These are phyloP conservation scores for Pistacia vera DNA, from an alignment of 345 rosid species.

Conservation along the genomic window DNA sequence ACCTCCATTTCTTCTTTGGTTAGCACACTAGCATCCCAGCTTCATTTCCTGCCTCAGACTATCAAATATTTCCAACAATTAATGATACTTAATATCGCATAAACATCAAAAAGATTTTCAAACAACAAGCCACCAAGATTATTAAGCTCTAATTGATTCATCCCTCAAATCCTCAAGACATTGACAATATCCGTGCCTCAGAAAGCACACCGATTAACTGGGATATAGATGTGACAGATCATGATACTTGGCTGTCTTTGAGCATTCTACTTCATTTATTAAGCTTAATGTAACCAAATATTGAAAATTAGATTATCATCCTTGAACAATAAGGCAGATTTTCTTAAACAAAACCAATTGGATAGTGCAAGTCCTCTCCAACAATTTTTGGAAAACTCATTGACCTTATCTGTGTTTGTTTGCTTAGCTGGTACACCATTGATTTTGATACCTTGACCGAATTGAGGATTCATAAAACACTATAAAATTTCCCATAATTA, in stretches of 20 bases:
- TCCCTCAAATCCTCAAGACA: too few species aligned
- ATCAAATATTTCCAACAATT: constrained; percentile 16
- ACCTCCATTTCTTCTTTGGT: constrained; percentile 77
- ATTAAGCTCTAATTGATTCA: not conserved
- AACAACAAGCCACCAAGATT: not conserved
- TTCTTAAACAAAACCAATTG: too few species aligned
- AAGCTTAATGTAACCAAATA: not conserved
- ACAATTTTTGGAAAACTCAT: too few species aligned
- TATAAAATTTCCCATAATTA: not conserved
- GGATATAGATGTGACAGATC: not conserved
- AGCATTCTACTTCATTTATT: not conserved
- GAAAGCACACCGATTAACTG: not conserved
- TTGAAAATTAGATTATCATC: not conserved
- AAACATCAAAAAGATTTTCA: not conserved
- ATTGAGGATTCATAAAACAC: not conserved
- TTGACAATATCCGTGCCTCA: too few species aligned
- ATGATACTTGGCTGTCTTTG: not conserved
- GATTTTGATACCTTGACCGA: not conserved
- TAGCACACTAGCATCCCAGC: constrained; percentile 86
- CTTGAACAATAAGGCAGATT: not conserved
- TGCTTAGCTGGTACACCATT: too few species aligned
- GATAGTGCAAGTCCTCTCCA: too few species aligned
- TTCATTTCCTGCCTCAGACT: constrained; percentile 75
- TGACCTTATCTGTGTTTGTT: too few species aligned
- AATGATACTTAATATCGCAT: not conserved